These are phyloP conservation scores for Heracleum sosnowskyi DNA, from an alignment of 129 eudicot species.

Conservation along the genomic window DNA sequence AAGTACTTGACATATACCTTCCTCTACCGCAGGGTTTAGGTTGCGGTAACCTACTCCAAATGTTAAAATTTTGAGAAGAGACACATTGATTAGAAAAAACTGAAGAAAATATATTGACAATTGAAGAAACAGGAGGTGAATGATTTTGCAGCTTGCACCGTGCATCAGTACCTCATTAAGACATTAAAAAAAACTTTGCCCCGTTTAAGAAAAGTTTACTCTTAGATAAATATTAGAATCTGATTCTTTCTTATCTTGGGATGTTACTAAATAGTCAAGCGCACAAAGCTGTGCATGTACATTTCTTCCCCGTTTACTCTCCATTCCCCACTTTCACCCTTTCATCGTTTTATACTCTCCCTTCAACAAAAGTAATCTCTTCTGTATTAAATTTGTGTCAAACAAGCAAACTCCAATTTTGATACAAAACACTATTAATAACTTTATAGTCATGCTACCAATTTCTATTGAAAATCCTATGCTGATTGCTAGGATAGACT, in stretches of 20 bases:
- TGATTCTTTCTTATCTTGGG: neutral
- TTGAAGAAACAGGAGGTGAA: neutral
- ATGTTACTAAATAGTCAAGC: neutral
- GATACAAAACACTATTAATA: neutral
- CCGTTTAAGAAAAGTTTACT: neutral
- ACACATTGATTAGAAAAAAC: neutral
- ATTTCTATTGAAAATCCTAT: neutral
- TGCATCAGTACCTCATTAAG: neutral
- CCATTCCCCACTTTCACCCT: neutral
- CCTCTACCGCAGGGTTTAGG: constrained; percentile 81
- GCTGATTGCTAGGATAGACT: neutral
- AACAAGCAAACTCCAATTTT: neutral
- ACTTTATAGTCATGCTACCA: neutral
- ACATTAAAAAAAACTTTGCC: neutral
- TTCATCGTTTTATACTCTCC: neutral
- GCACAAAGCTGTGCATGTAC: neutral
- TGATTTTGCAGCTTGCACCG: neutral
- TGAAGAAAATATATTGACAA: neutral
- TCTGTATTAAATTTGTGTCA: neutral
- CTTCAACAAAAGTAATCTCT: neutral
- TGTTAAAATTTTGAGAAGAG: neutral
- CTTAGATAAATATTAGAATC: neutral
- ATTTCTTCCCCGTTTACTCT: neutral
- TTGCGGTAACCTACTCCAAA: constrained; percentile 62
- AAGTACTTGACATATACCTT: constrained; percentile 97